phyloP scores from a whole-genome alignment of 169 alveolate genomes.

The Cryptosporidium felis region DNA sequence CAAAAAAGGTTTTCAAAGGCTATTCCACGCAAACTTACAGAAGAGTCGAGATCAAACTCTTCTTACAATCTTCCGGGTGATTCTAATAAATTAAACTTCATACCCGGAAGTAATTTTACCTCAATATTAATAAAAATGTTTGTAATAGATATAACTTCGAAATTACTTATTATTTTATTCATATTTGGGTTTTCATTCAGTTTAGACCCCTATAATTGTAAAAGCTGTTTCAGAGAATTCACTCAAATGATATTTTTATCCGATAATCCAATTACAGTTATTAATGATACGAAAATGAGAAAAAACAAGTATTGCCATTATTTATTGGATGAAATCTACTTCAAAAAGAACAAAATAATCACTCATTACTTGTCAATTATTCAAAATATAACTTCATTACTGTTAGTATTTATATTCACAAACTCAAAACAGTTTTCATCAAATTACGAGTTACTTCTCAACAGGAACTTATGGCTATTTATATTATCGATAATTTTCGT shows the following conservation, averaged over 20 bases:
- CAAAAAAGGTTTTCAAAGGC: background rate
- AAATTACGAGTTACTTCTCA: background rate
- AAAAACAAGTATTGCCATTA: background rate
- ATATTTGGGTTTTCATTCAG: background rate
- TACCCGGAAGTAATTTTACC: background rate
- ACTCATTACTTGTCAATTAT: background rate
- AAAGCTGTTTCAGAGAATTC: background rate
- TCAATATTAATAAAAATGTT: background rate
- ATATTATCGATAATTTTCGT: background rate
- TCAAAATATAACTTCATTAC: too few relatives aligned
- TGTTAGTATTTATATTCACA: background rate
- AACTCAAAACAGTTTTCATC: background rate
- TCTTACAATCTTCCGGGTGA: too few relatives aligned
- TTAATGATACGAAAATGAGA: conserved; percentile 23
- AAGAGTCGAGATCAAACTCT: background rate
- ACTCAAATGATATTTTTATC: background rate
- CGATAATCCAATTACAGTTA: conserved; percentile 32
- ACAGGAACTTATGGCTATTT: background rate
- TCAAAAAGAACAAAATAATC: background rate
- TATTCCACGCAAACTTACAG: background rate
- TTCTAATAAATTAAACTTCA: background rate
- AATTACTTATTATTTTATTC: background rate
- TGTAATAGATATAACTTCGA: conserved; percentile 2
- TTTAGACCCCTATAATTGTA: background rate
- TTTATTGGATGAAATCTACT: conserved; percentile 4